Conservation (phyloP, 441 rosid species). For the Raphanus hybrid region DNA sequence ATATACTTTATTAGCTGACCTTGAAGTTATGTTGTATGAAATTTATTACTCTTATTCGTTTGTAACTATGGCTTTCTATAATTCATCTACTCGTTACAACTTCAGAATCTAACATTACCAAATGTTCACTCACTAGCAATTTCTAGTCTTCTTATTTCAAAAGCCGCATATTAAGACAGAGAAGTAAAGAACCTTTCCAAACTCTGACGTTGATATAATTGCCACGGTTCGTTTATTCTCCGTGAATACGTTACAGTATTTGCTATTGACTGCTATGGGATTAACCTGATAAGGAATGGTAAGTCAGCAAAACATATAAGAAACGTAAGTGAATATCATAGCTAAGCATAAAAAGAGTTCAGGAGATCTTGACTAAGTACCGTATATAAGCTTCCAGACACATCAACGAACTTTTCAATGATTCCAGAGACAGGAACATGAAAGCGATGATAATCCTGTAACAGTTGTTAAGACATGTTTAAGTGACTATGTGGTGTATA, state of each 20-base stretch:
- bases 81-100: background rate
- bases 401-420: slow-evolving; percentile 60
- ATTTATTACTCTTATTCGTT: background rate
- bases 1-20: slow-evolving; percentile 13
- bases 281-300: slow-evolving; percentile 64
- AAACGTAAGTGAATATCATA: slow-evolving; percentile 6
- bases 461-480: slow-evolving; percentile 9
- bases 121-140: background rate
- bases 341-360: background rate
- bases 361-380: slow-evolving; percentile 47
- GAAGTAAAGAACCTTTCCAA: slow-evolving; percentile 77
- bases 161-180: slow-evolving; percentile 8
- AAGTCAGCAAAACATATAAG: background rate
- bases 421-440: slow-evolving; percentile 90
- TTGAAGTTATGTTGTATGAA: background rate
- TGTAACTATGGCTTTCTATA: background rate
- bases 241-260: slow-evolving; percentile 91
- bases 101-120: background rate
- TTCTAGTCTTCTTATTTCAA: background rate
- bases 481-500: background rate
- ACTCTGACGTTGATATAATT: slow-evolving; percentile 70
- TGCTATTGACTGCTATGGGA: slow-evolving; percentile 94
- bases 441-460: slow-evolving; percentile 92
- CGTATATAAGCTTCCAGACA: slow-evolving; percentile 84
- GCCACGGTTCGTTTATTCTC: slow-evolving; percentile 85